phyloP scores from a whole-genome alignment of 805 yeast genomes.

The Myxozyma vanderwaltii region DNA sequence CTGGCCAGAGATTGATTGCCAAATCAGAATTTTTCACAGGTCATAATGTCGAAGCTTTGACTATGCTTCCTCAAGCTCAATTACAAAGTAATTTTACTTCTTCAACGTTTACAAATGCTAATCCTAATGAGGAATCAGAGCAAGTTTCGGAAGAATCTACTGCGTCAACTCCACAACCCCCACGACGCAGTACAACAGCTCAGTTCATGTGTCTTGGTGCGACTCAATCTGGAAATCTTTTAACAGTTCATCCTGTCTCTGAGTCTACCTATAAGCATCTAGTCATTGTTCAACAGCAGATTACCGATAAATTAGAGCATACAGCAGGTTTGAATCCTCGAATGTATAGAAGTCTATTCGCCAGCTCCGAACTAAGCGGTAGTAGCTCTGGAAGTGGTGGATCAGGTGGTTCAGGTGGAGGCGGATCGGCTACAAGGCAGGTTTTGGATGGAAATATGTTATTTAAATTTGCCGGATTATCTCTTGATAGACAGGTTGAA shows the following conservation, averaged over 20 bases:
- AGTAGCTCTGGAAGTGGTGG: background rate
- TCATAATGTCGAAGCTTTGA: slow-evolving; percentile 44
- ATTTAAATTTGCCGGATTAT: slow-evolving; percentile 14
- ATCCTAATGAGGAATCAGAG: slow-evolving; percentile 1
- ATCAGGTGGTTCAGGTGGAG: background rate
- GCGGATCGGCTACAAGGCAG: slow-evolving; percentile 19
- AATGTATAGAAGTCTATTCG: slow-evolving; percentile 30
- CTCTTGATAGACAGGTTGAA: slow-evolving; percentile 25
- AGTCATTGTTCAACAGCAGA: slow-evolving; percentile 83
- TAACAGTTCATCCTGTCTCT: slow-evolving; percentile 68
- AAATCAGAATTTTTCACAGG: slow-evolving; percentile 73
- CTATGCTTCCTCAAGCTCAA: slow-evolving; percentile 39
- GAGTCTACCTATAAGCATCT: slow-evolving; percentile 79
- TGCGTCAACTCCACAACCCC: background rate
- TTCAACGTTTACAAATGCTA: background rate
- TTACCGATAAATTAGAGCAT: slow-evolving; percentile 74
- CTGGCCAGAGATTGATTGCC: slow-evolving; percentile 75
- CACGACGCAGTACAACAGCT: background rate
- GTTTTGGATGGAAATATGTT: slow-evolving; percentile 30
- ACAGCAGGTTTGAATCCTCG: slow-evolving; percentile 78
- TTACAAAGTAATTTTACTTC: background rate
- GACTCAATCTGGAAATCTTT: slow-evolving; percentile 77
- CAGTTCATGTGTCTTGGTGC: slow-evolving; percentile 63
- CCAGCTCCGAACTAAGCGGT: slow-evolving; percentile 12
- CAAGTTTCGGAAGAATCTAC: background rate